phyloP scores from a whole-genome alignment of 2,329 filamentous ascomycete species.

The Chaetothyriales sp. region DNA sequence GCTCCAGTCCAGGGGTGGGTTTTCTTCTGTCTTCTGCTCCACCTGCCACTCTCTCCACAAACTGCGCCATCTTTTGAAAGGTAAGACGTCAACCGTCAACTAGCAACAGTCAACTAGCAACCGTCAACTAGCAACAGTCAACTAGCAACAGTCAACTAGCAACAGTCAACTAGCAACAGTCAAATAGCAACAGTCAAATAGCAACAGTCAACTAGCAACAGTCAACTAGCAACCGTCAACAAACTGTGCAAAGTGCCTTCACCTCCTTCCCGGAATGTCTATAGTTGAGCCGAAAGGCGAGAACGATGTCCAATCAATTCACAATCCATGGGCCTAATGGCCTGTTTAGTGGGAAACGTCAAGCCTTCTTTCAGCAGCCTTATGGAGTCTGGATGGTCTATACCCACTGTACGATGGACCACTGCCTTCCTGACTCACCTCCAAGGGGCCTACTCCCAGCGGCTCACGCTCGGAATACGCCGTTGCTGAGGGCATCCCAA shows the following conservation, averaged over 20 bases:
- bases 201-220: not conserved
- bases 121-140: no score
- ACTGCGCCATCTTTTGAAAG: not conserved
- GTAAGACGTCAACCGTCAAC: not conserved
- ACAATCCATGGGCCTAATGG: not conserved
- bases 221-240: not conserved
- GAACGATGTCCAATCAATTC: not conserved
- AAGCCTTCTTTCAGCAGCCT: not conserved
- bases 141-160: no score
- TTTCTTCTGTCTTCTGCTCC: not conserved
- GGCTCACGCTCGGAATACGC: not conserved
- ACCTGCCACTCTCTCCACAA: not conserved
- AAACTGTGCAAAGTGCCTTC: not conserved
- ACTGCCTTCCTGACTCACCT: not conserved
- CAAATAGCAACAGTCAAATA: no score
- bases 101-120: no score
- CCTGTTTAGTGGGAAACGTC: not conserved
- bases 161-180: no score
- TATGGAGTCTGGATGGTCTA: not conserved
- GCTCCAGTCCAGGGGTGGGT: no score
- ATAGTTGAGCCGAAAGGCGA: not conserved
- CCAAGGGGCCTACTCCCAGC: no score
- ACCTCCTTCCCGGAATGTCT: not conserved
- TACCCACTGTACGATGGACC: not conserved
- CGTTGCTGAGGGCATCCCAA: not conserved